These are phyloP conservation scores for Colletotrichum acutatum DNA, from an alignment of 2,329 filamentous ascomycete genomes.

Conservation along the genomic window DNA sequence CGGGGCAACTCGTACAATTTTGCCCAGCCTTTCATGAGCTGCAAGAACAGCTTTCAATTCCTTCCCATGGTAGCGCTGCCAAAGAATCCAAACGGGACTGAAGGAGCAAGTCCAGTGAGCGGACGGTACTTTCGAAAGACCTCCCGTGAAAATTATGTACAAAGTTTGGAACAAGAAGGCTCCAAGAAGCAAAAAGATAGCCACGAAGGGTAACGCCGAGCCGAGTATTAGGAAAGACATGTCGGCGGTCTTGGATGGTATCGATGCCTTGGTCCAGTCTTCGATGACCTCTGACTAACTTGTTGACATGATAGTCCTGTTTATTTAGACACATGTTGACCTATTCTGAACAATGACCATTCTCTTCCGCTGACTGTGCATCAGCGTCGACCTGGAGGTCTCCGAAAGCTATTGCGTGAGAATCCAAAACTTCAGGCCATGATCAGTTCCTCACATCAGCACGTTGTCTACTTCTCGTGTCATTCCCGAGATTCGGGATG, in stretches of 20 bases:
- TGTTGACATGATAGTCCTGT: background rate
- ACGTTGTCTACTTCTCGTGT: background rate
- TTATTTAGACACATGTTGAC: background rate
- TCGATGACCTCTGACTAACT: background rate
- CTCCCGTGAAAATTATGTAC: background rate
- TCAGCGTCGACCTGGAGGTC: background rate
- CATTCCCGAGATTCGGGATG: background rate
- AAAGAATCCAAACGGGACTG: background rate
- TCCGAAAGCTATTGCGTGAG: background rate
- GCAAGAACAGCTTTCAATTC: background rate
- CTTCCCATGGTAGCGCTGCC: background rate
- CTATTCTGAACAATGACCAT: background rate
- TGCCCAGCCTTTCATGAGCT: background rate
- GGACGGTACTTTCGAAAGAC: background rate
- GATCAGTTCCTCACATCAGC: background rate
- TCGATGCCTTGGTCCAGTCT: background rate
- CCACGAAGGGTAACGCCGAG: background rate
- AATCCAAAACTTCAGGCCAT: background rate
- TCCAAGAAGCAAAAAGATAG: background rate
- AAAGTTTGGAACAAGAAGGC: background rate
- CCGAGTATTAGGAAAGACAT: background rate
- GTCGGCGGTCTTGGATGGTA: background rate
- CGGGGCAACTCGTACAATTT: background rate
- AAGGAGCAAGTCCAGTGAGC: background rate
- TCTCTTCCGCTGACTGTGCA: background rate